Conservation (phyloP, 2,329 filamentous ascomycete species). For the Colletotrichum orchidophilum region DNA sequence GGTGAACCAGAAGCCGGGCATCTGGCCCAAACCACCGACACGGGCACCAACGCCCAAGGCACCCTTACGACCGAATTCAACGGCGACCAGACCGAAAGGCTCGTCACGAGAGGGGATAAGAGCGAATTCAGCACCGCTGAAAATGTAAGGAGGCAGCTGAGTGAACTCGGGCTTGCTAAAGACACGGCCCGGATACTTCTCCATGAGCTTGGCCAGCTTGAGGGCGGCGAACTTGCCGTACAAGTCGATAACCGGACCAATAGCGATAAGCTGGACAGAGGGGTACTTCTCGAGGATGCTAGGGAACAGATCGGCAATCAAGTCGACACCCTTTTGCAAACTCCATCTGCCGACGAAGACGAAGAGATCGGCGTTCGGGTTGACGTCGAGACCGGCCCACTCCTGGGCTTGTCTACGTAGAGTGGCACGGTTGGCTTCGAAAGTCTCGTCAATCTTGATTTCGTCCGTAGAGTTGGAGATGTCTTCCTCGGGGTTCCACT, state of each 20-base stretch:
- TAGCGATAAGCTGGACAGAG: constrained; percentile 68
- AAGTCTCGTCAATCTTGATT: constrained; percentile 63
- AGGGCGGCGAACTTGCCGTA: constrained; percentile 75
- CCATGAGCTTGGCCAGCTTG: constrained; percentile 72
- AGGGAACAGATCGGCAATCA: constrained; percentile 75
- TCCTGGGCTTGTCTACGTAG: constrained; percentile 71
- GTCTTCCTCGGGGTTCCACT: constrained; percentile 63
- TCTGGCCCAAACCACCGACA: constrained; percentile 74
- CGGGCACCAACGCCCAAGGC: constrained; percentile 73
- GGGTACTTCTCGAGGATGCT: constrained; percentile 67
- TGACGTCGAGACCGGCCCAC: constrained; percentile 71
- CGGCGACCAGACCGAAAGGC: constrained; percentile 74
- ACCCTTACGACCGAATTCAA: constrained; percentile 75
- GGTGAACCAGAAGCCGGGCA: constrained; percentile 78
- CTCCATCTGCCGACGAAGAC: constrained; percentile 77
- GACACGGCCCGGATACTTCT: constrained; percentile 71
- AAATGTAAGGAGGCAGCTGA: constrained; percentile 72
- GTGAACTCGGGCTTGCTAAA: constrained; percentile 77
- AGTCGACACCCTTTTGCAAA: constrained; percentile 74
- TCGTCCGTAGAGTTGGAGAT: constrained; percentile 50
- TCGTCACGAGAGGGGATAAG: constrained; percentile 75
- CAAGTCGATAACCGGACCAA: constrained; percentile 73
- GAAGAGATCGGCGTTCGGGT: constrained; percentile 70
- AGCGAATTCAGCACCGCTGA: constrained; percentile 74
- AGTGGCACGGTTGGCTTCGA: constrained; percentile 61